Evolutionary conservation across 2,329 filamentous ascomycete genomes (phyloP), one percentile per base, ranked within the genome.

Genomic region (Aspergillus sp.): DNA sequence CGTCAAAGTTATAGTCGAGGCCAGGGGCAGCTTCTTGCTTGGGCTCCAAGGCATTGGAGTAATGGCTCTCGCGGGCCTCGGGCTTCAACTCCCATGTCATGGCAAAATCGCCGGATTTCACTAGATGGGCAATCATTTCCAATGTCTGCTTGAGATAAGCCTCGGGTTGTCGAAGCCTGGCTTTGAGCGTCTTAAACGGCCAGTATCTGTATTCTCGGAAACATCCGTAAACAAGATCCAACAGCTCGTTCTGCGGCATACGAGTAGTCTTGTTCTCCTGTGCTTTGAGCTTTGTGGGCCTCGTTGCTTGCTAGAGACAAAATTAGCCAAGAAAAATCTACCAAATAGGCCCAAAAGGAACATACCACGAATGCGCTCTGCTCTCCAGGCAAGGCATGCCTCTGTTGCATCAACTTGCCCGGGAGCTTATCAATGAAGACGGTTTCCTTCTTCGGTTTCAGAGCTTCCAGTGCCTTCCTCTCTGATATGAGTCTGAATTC

Each of bases 121-220:
- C 88, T 60, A 96, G 78, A 19, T 89, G 85, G 0, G 91, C 93
- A 59, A 98, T 85, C 69, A 91, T 87, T 61, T 93, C 89, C 64
- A 99, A 78, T 1, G 88, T 89, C 71, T 95, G 86, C 54, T 93
- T 91, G 61, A 99, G 84, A 73, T 93, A 98, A n/a, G 89, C 87
- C 72, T 98, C 95, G 1, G 95, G 95, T 76, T 99, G 95, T 59
- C 88, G 85, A 40, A 96, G 84, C 60, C 83, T 80, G 51, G 86
- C 82, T 62, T 91, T 91, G 65, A 99, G 84, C 5, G 89, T 86
- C 70, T 91, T 93, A 82, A 98, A 90, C n/a, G 89, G 87, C 93
- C 93, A 99, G 76, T 95, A 98, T 67, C 88, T 87, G 81, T 89
- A 96, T 68, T 89, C 81, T 56, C 88, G 85, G 85, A 97, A 99